Conservation (phyloP, 129 eudicot species). For the Escallonia herrerae region DNA sequence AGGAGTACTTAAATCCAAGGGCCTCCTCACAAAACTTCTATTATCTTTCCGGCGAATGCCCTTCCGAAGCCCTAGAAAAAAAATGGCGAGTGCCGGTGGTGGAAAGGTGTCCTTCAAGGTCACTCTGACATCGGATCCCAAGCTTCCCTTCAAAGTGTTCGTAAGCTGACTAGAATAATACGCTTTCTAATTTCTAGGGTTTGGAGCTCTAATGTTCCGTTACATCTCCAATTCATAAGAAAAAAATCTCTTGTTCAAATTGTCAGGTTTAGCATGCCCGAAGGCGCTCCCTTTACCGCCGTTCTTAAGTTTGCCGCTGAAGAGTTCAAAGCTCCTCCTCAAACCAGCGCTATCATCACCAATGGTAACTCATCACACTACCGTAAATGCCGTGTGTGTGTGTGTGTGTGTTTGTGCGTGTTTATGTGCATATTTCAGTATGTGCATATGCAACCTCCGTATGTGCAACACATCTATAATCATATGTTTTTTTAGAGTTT, state of each 20-base stretch:
- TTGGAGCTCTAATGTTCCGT: neutral
- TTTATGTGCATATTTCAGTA: too few relatives aligned
- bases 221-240: neutral
- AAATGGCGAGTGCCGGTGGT: conserved; percentile 56
- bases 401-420: neutral
- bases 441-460: too few relatives aligned
- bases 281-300: conserved; percentile 98
- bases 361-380: conserved; percentile 40
- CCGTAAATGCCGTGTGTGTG: too few relatives aligned
- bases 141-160: conserved; percentile 96
- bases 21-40: too few relatives aligned
- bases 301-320: conserved; percentile 97
- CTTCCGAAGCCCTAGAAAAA: neutral
- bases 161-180: conserved; percentile 4
- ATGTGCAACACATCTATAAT: too few relatives aligned
- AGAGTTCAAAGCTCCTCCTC: conserved; percentile 98
- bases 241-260: neutral
- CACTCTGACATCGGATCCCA: conserved; percentile 94
- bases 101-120: conserved; percentile 96
- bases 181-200: neutral
- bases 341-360: conserved; percentile 98
- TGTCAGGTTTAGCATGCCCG: conserved; percentile 92
- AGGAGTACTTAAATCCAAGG: too few relatives aligned
- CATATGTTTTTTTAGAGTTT: too few relatives aligned
- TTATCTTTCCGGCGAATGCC: too few relatives aligned